phyloP scores from a whole-genome alignment of 2,329 filamentous ascomycete species.

The Knufia petricola region DNA sequence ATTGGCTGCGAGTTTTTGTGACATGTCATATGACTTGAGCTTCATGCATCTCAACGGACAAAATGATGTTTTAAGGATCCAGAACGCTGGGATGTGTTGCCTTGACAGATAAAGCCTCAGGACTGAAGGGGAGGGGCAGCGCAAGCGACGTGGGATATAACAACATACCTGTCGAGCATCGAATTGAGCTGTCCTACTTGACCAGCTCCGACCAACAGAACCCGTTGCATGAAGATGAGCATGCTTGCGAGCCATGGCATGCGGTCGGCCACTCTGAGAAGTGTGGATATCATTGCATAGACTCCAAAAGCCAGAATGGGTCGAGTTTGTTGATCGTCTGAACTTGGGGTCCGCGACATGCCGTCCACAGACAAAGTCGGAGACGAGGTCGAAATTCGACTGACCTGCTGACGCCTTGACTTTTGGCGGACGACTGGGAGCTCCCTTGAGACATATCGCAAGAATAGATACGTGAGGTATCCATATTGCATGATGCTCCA shows the following conservation, averaged over 20 bases:
- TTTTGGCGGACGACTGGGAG: conserved; percentile 59
- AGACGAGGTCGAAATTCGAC: not conserved
- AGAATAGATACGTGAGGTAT: conserved; percentile 47
- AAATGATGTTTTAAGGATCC: not conserved
- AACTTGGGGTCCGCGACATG: conserved; percentile 21
- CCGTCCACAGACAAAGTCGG: conserved; percentile 13
- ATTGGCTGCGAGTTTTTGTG: conserved; percentile 9
- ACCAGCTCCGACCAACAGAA: conserved; percentile 63
- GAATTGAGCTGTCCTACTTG: conserved; percentile 65
- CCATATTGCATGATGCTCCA: conserved; percentile 45
- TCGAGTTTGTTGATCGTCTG: conserved; percentile 30
- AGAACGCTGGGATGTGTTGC: not conserved
- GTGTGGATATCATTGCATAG: conserved; percentile 62
- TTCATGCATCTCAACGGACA: conserved; percentile 13
- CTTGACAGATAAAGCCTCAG: not conserved
- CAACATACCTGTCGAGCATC: conserved; percentile 79
- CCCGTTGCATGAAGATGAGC: conserved; percentile 66
- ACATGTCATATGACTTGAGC: conserved; percentile 20
- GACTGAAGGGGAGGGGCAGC: conserved; percentile 6
- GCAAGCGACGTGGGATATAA: conserved; percentile 23
- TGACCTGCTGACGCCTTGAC: conserved; percentile 42
- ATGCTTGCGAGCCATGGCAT: conserved; percentile 85
- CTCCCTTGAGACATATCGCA: conserved; percentile 57
- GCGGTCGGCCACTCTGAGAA: conserved; percentile 64
- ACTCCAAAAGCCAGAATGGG: conserved; percentile 68